Evolutionary conservation across 345 rosid genomes (phyloP), one percentile per base, ranked within the genome.

Genomic region (Eucalyptus polyanthemos): DNA sequence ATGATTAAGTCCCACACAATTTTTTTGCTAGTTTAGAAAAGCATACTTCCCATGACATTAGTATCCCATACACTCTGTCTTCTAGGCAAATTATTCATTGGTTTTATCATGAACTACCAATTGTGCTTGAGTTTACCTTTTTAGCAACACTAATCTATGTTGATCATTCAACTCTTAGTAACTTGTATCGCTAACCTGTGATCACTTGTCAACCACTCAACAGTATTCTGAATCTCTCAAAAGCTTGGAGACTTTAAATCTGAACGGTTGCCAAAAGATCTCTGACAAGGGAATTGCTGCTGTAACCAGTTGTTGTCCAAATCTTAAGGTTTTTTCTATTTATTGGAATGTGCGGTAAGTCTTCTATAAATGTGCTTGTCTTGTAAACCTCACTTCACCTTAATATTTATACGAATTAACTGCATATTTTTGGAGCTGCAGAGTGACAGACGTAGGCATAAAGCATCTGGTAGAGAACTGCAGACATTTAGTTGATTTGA

Each of bases 241-340:
- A 90, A 89, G 92, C 87, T 91, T 97, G 91, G 97, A 97, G 91
- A 93, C 92, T 86, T 93, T 97, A 90, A 97, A 97, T 90, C 93
- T 97, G 90, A 97, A 97, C 89, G 98, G 95, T 56, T 97, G 99
- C 94, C 99, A 96, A 92, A 97, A 97, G 96, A 95, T 96, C 87
- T 95, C 98, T 11, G 99, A 97, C 94, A 93, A 88, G 25, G 99
- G 98, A 89, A 92, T 96, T 69, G 97, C 95, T 91, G 94, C 94
- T 83, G 89, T 97, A 91, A 91, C 96, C 88, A 92, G 95, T 90
- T 81, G 90, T 88, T 95, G 97, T 90, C 95, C 96, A 5, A 94
- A 92, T 65, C 91, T 97, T 76, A 97, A 96, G 94, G 91, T 92
- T 86, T 93, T 97, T 51, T 96, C 99, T 89, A 93, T 96, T 51